These are phyloP conservation scores for Cladosporium sp. DNA, from an alignment of 2,329 filamentous ascomycete species.

Conservation along the genomic window DNA sequence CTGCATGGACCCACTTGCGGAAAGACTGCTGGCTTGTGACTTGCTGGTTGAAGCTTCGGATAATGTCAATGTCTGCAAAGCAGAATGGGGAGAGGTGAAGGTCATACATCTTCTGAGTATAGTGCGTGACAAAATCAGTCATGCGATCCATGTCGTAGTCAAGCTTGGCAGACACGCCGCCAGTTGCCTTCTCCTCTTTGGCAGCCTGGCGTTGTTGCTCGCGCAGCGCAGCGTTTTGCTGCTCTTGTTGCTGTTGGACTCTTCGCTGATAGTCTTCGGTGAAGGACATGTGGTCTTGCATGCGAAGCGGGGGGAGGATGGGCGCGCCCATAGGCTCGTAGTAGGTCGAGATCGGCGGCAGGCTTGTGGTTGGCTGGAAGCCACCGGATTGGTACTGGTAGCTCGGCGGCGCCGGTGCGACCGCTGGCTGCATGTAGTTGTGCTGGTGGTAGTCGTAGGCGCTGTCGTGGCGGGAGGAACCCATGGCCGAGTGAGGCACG, in stretches of 20 bases:
- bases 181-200: conserved; percentile 65
- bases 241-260: conserved; percentile 38
- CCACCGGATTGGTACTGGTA: conserved; percentile 26
- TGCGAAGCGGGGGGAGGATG: conserved; percentile 45
- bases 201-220: conserved; percentile 35
- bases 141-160: conserved; percentile 97
- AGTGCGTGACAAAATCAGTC: conserved; percentile 92
- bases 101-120: conserved; percentile 70
- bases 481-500: conserved; percentile 34
- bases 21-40: conserved; percentile 66
- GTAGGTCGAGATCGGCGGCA: conserved; percentile 33
- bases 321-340: conserved; percentile 44
- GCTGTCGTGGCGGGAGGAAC: conserved; percentile 38
- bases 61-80: conserved; percentile 60
- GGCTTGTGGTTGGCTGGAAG: conserved; percentile 25
- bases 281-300: conserved; percentile 36
- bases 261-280: conserved; percentile 36
- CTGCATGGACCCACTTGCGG: conserved; percentile 87
- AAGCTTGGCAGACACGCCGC: conserved; percentile 87
- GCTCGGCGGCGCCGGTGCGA: conserved; percentile 27
- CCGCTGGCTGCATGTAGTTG: conserved; percentile 40
- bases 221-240: conserved; percentile 29
- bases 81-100: conserved; percentile 52
- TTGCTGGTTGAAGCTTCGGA: conserved; percentile 60
- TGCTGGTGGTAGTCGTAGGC: conserved; percentile 42